Evolutionary conservation across 176 grass and related monocot genomes (phyloP).

Genomic region (Tuctoria greenei): DNA sequence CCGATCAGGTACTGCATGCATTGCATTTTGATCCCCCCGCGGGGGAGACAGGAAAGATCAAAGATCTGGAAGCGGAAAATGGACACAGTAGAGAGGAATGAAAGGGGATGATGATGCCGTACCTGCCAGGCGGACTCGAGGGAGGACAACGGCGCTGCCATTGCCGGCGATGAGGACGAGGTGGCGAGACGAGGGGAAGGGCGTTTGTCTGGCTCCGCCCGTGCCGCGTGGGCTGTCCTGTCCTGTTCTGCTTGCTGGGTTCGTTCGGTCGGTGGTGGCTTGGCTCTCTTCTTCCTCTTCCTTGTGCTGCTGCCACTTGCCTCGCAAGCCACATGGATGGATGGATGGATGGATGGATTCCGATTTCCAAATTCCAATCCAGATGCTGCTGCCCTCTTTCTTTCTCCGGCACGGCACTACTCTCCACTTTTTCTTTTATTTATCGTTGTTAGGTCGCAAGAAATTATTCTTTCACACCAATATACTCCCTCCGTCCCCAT

Average conservation of each 20-base stretch:
- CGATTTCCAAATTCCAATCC: background rate
- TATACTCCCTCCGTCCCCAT: too few species aligned
- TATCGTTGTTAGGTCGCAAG: too few species aligned
- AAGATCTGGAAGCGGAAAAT: background rate
- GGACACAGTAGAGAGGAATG: background rate
- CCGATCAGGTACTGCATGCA: slow-evolving; percentile 52
- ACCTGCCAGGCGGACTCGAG: slow-evolving; percentile 71
- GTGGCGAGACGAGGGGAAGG: background rate
- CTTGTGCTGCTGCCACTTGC: too few species aligned
- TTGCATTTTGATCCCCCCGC: slow-evolving; percentile 28
- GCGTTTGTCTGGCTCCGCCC: background rate
- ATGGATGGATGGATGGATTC: too few species aligned
- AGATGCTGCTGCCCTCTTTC: too few species aligned
- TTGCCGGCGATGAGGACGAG: slow-evolving; percentile 8
- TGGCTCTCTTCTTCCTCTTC: background rate
- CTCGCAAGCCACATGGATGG: background rate
- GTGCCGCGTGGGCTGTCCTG: too few species aligned
- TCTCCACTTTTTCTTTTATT: too few species aligned
- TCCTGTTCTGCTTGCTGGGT: too few species aligned
- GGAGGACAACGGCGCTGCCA: slow-evolving; percentile 35
- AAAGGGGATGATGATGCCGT: background rate
- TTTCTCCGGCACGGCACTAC: too few species aligned
- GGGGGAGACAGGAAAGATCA: background rate
- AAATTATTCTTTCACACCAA: too few species aligned
- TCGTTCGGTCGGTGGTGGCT: too few species aligned